These are phyloP conservation scores for Quercus aquifolioides DNA, from an alignment of 306 rosid species.

Conservation along the genomic window DNA sequence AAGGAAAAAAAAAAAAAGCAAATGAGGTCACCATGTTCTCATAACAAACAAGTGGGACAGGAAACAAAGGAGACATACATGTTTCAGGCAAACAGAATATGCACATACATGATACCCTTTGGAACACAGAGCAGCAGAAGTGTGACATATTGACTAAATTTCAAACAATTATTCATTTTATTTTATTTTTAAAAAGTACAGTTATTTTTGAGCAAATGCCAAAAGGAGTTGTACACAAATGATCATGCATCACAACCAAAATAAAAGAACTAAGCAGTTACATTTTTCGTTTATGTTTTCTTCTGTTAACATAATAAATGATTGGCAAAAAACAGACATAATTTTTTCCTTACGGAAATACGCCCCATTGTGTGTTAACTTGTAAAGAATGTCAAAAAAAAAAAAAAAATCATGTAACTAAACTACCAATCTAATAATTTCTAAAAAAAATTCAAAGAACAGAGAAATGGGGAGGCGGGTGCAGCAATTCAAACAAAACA, in stretches of 20 bases:
- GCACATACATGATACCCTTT: background rate
- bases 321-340: background rate
- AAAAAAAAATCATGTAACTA: background rate
- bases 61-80: background rate
- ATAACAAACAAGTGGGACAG: background rate
- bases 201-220: too few relatives aligned
- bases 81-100: slow-evolving; percentile 5
- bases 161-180: background rate
- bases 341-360: background rate
- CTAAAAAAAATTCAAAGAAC: background rate
- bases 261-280: background rate
- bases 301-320: background rate
- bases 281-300: background rate
- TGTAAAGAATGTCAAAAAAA: background rate
- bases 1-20: background rate
- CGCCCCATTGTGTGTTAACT: background rate
- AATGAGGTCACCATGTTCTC: background rate
- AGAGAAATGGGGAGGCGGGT: background rate
- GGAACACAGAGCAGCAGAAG: background rate
- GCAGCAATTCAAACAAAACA: background rate
- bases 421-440: background rate
- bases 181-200: too few relatives aligned
- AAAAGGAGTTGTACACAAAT: background rate
- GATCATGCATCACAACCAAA: background rate
- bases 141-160: background rate